Conservation (phyloP, 768 basidiomycete species). For the Xanthoconium purpureum region DNA sequence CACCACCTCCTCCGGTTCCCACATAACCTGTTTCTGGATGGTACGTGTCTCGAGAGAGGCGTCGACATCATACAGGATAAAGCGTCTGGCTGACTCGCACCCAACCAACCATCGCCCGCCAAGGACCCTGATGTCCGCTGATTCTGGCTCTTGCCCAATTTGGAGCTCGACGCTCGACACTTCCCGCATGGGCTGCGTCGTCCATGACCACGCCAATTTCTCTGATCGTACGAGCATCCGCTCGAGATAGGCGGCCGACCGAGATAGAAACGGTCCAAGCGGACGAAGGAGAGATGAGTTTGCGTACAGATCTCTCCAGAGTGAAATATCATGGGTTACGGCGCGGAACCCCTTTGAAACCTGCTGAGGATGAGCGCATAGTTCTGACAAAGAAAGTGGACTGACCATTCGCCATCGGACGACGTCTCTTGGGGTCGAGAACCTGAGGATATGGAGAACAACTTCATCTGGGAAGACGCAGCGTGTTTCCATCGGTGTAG, state of each 20-base stretch:
- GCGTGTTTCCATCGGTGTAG: neutral
- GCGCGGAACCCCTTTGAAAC: neutral
- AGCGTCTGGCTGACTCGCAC: neutral
- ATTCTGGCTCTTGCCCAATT: neutral
- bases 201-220: neutral
- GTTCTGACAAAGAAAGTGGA: neutral
- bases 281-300: neutral
- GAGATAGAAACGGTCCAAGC: neutral
- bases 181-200: neutral
- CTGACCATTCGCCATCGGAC: neutral
- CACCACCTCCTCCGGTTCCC: neutral
- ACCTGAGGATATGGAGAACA: neutral
- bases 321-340: neutral
- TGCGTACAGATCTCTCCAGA: neutral
- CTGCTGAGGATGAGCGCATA: neutral
- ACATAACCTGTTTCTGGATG: neutral
- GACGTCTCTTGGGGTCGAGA: neutral
- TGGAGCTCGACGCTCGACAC: neutral
- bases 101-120: slow-evolving; percentile 1
- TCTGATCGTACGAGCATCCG: neutral
- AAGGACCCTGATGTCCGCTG: too few relatives aligned
- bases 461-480: neutral
- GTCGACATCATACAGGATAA: slow-evolving; percentile 1
- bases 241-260: neutral
- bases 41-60: too few relatives aligned